A percentile compares a stretch with the other conserved stretches of the same genome.
phyloP scores from a whole-genome alignment of 768 basidiomycete species.

The Terana coerulea region DNA sequence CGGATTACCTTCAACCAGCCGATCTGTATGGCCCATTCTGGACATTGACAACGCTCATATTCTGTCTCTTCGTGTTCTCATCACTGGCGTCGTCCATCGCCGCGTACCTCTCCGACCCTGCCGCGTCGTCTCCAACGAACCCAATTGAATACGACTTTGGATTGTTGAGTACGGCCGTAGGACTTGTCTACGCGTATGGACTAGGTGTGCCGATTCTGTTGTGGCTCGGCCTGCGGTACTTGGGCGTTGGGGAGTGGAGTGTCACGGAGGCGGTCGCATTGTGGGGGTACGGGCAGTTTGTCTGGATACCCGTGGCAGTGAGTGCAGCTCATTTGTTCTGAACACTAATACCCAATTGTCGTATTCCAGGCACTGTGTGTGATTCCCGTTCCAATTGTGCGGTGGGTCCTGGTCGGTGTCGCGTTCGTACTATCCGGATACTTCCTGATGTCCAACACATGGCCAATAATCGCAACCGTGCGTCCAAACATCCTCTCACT shows the following conservation, averaged over 20 bases:
- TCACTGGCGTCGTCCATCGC: constrained; percentile 86
- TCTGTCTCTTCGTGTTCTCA: constrained; percentile 90
- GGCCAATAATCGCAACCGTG: constrained; percentile 84
- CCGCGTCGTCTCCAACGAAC: constrained; percentile 22
- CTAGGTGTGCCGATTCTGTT: constrained; percentile 76
- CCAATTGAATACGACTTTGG: constrained; percentile 83
- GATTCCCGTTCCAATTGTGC: constrained; percentile 75
- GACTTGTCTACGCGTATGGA: constrained; percentile 85
- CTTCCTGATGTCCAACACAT: constrained; percentile 82
- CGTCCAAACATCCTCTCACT: constrained; percentile 25
- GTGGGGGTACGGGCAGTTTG: constrained; percentile 80
- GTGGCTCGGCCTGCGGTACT: constrained; percentile 81
- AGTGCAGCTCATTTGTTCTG: constrained; percentile 23
- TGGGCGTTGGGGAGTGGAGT: constrained; percentile 89
- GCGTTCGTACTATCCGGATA: constrained; percentile 82
- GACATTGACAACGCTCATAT: constrained; percentile 94
- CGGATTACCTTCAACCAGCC: constrained; percentile 60
- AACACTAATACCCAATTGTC: background rate
- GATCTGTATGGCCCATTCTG: constrained; percentile 95
- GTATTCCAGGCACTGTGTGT: constrained; percentile 72
- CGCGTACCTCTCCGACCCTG: constrained; percentile 71
- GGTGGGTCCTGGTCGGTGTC: constrained; percentile 74
- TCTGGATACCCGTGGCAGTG: constrained; percentile 87
- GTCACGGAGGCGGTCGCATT: constrained; percentile 77
- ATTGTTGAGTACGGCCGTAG: constrained; percentile 75